Evolutionary conservation across 208 protist genomes (phyloP), one percentile per base, ranked within the genome.

Genomic region (Wallacemonas collosoma): DNA sequence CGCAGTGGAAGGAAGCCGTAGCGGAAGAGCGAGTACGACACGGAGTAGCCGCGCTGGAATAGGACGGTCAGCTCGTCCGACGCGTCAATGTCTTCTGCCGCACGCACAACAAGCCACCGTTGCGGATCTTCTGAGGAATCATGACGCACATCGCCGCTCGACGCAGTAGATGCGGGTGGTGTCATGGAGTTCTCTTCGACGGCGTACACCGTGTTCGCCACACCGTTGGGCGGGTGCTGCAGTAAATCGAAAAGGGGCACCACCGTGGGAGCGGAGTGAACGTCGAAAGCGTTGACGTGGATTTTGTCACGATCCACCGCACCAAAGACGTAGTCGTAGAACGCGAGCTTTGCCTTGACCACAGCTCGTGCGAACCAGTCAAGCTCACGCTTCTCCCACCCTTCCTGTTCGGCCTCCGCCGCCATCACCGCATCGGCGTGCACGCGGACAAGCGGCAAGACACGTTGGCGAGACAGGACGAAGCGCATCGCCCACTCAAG

Each of bases 1-100:
- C 74, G 62, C 3, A 90, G 67, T 9, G 85, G 68, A 15, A 93
- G 66, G 62, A 87, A 89, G 11, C 85, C 88, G 69, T 85, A 89
- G 4, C 83, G 75, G 73, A 86, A 93, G 14, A 93, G 68, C 36
- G 82, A 88, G 67, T 90, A 93, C 17, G 85, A 82, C 12, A 89
- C 73, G 17, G 79, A 86, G 71, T 93, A 93, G 65, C 78, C 86
- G 62, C 80, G 79, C 9, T 79, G 63, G 54, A 86, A 88, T 39
- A 77, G 65, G 35, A 75, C 35, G 26, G 85, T 89, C 4, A 93
- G 77, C 71, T 87, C 82, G 55, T 91, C 83, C 3, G 73, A 62
- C 43, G 72, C 77, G 38, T 88, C 88, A 39, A 91, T 73, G 39
- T 75, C 58, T 3, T 66, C 50, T 1, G 45, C 41, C 2, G 83